Evolutionary conservation across 1,284 basidiomycete genomes (phyloP).

Genomic region (Malassezia obtusa): DNA sequence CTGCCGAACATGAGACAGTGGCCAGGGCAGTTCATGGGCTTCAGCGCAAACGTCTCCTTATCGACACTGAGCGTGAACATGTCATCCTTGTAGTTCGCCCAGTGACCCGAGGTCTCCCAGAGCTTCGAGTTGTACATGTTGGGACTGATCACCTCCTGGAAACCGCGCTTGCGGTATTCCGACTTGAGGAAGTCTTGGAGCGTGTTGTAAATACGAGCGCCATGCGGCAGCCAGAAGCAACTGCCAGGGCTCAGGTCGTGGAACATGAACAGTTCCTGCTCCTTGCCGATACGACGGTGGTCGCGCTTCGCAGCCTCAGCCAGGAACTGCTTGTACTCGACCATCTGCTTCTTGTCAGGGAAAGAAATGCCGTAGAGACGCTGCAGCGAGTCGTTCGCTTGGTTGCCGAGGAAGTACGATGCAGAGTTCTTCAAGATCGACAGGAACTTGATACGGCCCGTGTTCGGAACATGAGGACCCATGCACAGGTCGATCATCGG

Average conservation of each 20-base stretch:
- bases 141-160: constrained; percentile 69
- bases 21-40: constrained; percentile 99
- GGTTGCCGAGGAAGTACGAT: constrained; percentile 93
- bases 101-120: constrained; percentile 97
- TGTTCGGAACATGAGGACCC: constrained; percentile 95
- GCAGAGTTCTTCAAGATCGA: constrained; percentile 65
- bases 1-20: constrained; percentile 95
- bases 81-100: constrained; percentile 78
- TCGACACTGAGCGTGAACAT: constrained; percentile 92
- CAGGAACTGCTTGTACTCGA: constrained; percentile 91
- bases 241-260: constrained; percentile 89
- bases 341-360: constrained; percentile 90
- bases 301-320: constrained; percentile 95
- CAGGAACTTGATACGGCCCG: constrained; percentile 80
- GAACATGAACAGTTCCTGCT: constrained; percentile 91
- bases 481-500: constrained; percentile 97
- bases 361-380: constrained; percentile 98
- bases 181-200: constrained; percentile 68
- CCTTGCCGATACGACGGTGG: constrained; percentile 66
- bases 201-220: constrained; percentile 92
- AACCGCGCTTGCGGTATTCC: constrained; percentile 53
- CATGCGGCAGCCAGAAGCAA: constrained; percentile 94
- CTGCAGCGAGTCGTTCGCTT: constrained; percentile 87
- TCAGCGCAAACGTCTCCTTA: constrained; percentile 62
- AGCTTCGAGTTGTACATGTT: constrained; percentile 96